Conservation (phyloP, 768 basidiomycete genomes). For the Fistulinella prunicolor region DNA sequence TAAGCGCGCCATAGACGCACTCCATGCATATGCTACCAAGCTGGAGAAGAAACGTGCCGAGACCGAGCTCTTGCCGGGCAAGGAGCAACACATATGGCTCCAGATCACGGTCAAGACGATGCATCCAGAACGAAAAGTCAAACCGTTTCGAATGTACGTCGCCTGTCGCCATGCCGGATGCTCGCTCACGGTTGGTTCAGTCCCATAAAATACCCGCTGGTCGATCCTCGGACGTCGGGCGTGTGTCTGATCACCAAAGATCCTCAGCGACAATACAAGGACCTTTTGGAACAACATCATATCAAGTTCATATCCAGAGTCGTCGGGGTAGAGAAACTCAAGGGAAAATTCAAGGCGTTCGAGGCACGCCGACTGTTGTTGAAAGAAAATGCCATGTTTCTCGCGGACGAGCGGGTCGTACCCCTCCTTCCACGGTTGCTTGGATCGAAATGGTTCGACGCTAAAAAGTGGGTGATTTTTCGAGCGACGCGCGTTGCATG, state of each 20-base stretch:
- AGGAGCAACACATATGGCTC: constrained; percentile 88
- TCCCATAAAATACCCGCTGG: constrained; percentile 74
- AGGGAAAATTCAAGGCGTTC: constrained; percentile 87
- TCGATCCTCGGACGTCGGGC: constrained; percentile 76
- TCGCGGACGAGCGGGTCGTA: constrained; percentile 89
- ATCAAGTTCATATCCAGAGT: constrained; percentile 92
- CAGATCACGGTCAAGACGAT: constrained; percentile 85
- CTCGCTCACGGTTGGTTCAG: constrained; percentile 28
- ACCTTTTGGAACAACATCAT: constrained; percentile 70
- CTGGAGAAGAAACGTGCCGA: constrained; percentile 63
- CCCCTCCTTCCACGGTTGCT: constrained; percentile 84
- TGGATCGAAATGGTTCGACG: constrained; percentile 88
- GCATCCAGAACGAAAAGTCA: constrained; percentile 68
- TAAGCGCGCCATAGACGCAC: constrained; percentile 72
- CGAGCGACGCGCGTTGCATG: background rate
- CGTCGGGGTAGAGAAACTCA: constrained; percentile 87
- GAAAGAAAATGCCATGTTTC: constrained; percentile 88
- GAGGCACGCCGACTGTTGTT: constrained; percentile 80
- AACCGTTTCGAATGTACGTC: constrained; percentile 81
- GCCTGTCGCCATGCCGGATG: background rate
- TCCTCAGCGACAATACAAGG: constrained; percentile 95
- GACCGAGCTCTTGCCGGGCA: constrained; percentile 69
- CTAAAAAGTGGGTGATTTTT: constrained; percentile 76
- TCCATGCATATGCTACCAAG: constrained; percentile 68
- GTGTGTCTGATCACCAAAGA: constrained; percentile 95